Evolutionary conservation across 2,329 filamentous ascomycete genomes (phyloP).

Genomic region (Cladophialophora immunda): DNA sequence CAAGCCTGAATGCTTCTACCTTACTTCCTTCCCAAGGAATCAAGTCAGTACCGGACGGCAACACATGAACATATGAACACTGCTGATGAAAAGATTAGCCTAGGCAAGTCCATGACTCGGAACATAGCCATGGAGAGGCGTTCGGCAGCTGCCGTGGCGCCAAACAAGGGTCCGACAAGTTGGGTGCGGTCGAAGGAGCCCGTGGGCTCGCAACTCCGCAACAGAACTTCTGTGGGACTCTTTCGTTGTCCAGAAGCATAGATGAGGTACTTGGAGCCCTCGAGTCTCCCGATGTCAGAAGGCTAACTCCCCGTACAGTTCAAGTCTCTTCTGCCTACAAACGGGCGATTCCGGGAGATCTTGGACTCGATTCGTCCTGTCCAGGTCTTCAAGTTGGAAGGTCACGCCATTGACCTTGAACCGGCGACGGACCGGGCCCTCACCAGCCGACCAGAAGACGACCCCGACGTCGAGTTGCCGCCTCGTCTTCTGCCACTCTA

Average conservation of each 20-base stretch:
- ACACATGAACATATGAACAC: neutral
- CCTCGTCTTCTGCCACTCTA: slow-evolving; percentile 23
- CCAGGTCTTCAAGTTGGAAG: slow-evolving; percentile 24
- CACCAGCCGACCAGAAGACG: slow-evolving; percentile 3
- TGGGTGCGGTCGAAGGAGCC: slow-evolving; percentile 12
- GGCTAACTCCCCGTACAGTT: slow-evolving; percentile 24
- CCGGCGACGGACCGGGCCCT: neutral
- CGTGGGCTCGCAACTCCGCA: slow-evolving; percentile 16
- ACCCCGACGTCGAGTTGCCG: neutral
- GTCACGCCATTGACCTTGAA: neutral
- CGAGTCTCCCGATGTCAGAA: neutral
- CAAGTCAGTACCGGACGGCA: slow-evolving; percentile 21
- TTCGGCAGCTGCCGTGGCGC: neutral
- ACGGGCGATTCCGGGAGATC: slow-evolving; percentile 16
- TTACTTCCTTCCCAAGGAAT: slow-evolving; percentile 17
- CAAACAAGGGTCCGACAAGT: slow-evolving; percentile 11
- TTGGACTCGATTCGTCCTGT: slow-evolving; percentile 25
- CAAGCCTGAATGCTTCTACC: slow-evolving; percentile 35
- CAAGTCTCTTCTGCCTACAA: slow-evolving; percentile 23
- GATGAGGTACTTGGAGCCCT: slow-evolving; percentile 25
- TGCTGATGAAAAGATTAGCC: slow-evolving; percentile 16
- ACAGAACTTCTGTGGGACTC: slow-evolving; percentile 27
- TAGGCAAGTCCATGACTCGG: slow-evolving; percentile 4
- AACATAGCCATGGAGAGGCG: slow-evolving; percentile 14
- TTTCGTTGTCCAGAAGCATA: slow-evolving; percentile 31